phyloP scores from a whole-genome alignment of 108 stramenopile species.

The Fragilaria radians region DNA sequence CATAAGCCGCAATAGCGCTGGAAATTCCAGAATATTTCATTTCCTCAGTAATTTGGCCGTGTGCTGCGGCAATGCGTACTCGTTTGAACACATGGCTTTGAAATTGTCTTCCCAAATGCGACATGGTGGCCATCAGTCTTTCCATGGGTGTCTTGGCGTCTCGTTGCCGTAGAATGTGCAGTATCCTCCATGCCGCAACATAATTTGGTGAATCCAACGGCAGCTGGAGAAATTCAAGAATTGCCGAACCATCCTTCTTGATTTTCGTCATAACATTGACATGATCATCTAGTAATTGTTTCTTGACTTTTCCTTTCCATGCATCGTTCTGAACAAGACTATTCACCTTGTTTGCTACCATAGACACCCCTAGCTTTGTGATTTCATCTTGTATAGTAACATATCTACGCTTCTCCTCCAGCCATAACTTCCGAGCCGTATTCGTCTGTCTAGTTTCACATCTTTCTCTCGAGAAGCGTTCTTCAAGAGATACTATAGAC shows the following conservation, averaged over 20 bases:
- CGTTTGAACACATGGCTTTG: conserved; percentile 23
- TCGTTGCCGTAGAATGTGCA: background rate
- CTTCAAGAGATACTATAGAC: conserved; percentile 6
- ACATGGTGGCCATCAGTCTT: conserved; percentile 20
- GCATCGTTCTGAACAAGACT: background rate
- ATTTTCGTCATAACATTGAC: background rate
- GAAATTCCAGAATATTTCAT: conserved; percentile 19
- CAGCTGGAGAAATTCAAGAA: background rate
- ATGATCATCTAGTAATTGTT: background rate
- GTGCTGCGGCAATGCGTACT: conserved; percentile 24
- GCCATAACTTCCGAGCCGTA: background rate
- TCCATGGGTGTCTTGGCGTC: background rate
- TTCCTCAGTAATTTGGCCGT: conserved; percentile 8
- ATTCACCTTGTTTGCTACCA: too few relatives aligned
- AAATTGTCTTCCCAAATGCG: conserved; percentile 30
- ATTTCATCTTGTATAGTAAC: too few relatives aligned
- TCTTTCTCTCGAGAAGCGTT: background rate
- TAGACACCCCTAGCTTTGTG: too few relatives aligned
- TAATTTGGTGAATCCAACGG: background rate
- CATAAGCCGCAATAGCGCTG: conserved; percentile 20
- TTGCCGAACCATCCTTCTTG: background rate
- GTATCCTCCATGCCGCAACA: background rate
- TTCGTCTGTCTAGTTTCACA: background rate
- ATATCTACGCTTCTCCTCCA: too few relatives aligned
- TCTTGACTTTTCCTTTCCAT: background rate